Evolutionary conservation across 345 rosid species (phyloP).

Genomic region (Iberis pinnata): DNA sequence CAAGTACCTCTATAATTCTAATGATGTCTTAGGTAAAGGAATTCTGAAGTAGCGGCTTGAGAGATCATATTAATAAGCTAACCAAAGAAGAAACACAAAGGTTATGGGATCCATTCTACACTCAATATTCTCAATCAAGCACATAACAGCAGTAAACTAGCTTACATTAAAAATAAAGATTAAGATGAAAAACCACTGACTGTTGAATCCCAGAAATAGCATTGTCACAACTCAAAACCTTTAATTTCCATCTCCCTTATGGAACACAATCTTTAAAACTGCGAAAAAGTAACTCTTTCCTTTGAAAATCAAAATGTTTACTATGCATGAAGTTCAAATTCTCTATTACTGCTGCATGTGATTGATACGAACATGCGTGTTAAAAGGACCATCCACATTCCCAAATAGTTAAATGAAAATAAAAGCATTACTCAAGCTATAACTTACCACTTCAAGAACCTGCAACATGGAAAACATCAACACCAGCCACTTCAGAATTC

Average conservation of each 20-base stretch:
- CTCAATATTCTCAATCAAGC: slow-evolving; percentile 23
- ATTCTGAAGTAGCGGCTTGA: slow-evolving; percentile 29
- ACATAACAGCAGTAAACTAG: slow-evolving; percentile 13
- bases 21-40: slow-evolving; percentile 31
- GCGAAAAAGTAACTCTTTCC: background rate
- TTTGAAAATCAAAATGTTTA: background rate
- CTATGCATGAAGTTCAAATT: slow-evolving; percentile 10
- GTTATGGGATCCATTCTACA: slow-evolving; percentile 27
- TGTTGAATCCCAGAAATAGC: background rate
- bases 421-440: slow-evolving; percentile 10
- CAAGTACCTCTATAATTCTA: slow-evolving; percentile 39
- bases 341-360: slow-evolving; percentile 21
- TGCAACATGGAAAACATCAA: slow-evolving; percentile 22
- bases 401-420: slow-evolving; percentile 4
- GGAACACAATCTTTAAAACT: slow-evolving; percentile 1
- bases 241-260: background rate
- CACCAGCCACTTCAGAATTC: slow-evolving; percentile 39
- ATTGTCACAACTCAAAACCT: slow-evolving; percentile 13
- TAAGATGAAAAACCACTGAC: slow-evolving; percentile 4
- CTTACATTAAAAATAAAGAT: background rate
- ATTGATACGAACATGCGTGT: slow-evolving; percentile 25
- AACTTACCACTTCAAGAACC: slow-evolving; percentile 31
- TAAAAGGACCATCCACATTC: slow-evolving; percentile 20
- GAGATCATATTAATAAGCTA: slow-evolving; percentile 9
- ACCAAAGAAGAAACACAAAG: background rate